Percentiles rank a stretch among this genome's conserved stretches.
Conservation (phyloP, 345 rosid species). For the Lagerstroemia speciosa region DNA sequence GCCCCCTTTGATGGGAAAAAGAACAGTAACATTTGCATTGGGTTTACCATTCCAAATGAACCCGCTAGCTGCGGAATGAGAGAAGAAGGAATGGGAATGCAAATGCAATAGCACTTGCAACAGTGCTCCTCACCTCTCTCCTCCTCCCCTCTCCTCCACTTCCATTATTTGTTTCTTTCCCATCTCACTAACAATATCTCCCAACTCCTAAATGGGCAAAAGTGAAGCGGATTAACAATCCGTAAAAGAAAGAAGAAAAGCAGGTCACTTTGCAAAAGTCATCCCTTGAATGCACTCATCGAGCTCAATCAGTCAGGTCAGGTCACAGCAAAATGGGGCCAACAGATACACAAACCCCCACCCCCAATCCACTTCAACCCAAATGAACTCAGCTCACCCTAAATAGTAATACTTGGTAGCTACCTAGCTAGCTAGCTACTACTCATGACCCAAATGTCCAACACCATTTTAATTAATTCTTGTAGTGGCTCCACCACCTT, state of each 20-base stretch:
- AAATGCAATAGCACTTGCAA: no score
- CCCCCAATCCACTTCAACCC: neutral
- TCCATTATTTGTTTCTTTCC: neutral
- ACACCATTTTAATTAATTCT: slow-evolving; percentile 1
- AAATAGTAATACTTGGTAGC: neutral
- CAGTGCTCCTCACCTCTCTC: no score
- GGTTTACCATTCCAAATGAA: no score
- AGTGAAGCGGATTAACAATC: slow-evolving; percentile 6
- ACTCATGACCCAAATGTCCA: slow-evolving; percentile 33
- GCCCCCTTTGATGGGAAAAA: no score
- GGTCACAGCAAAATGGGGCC: slow-evolving; percentile 8
- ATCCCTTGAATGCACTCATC: slow-evolving; percentile 35
- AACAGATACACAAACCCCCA: neutral
- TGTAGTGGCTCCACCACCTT: slow-evolving; percentile 27
- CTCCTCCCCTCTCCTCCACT: no score
- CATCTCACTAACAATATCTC: neutral
- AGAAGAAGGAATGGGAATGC: no score
- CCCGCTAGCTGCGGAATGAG: no score
- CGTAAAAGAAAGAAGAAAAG: slow-evolving; percentile 24
- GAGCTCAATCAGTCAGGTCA: slow-evolving; percentile 21
- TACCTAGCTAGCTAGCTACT: neutral
- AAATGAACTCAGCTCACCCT: neutral
- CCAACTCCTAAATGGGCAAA: slow-evolving; percentile 11
- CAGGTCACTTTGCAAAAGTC: slow-evolving; percentile 38
- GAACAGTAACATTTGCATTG: no score